phyloP scores from a whole-genome alignment of 768 basidiomycete genomes.

The Serendipita indica region DNA sequence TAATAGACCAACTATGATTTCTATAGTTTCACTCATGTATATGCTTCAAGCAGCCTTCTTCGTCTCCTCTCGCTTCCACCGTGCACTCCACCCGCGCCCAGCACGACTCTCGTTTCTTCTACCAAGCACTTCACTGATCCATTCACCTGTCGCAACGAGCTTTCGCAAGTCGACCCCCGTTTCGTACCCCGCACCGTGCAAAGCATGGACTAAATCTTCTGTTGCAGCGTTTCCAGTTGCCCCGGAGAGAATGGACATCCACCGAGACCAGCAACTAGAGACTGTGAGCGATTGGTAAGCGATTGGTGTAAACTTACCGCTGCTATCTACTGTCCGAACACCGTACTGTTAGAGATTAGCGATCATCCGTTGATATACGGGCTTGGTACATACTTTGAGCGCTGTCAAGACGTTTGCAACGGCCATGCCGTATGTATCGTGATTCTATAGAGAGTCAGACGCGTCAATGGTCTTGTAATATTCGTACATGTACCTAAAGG shows the following conservation, averaged over 20 bases:
- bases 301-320: slow-evolving; percentile 13
- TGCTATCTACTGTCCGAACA: slow-evolving; percentile 54
- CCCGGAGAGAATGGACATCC: slow-evolving; percentile 92
- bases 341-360: slow-evolving; percentile 34
- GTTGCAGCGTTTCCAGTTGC: slow-evolving; percentile 93
- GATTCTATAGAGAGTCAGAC: slow-evolving; percentile 40
- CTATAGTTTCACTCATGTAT: no score
- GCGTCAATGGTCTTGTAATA: neutral
- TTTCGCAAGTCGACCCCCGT: slow-evolving; percentile 48
- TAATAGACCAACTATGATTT: neutral
- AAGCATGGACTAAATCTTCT: slow-evolving; percentile 77
- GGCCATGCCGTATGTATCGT: slow-evolving; percentile 80
- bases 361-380: slow-evolving; percentile 15
- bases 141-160: slow-evolving; percentile 63
- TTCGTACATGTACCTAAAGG: slow-evolving; percentile 41
- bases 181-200: slow-evolving; percentile 46
- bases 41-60: no score
- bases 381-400: slow-evolving; percentile 23
- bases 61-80: slow-evolving; percentile 26
- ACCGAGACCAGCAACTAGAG: slow-evolving; percentile 78
- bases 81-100: slow-evolving; percentile 53
- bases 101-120: slow-evolving; percentile 61
- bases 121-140: slow-evolving; percentile 59
- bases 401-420: slow-evolving; percentile 63
- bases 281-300: slow-evolving; percentile 12